Base-by-base conservation (phyloP, 2,329 filamentous ascomycete genomes). In the Xylaria sp. region DNA sequence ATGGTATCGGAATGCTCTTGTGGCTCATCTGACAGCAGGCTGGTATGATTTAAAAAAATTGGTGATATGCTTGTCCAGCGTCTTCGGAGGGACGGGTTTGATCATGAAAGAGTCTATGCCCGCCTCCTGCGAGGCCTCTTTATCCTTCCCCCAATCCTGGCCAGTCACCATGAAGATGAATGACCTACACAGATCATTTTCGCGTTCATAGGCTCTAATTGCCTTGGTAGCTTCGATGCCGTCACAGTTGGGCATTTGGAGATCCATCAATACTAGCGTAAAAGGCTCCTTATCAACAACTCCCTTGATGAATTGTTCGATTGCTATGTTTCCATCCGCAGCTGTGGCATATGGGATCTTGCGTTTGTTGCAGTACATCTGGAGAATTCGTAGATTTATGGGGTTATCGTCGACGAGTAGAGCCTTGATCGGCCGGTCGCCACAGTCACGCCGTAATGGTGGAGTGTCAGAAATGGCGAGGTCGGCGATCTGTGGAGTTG, bases 191-290 rank as follows among this genome's bases (percentile, higher is more conserved):
- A 37, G 21, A 29, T 5, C 25, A 9, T 60, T 31, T 13, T 44
- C 29, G 4, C 11, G 21, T 31, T 60, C 58, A 37, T 56, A 60
- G 25, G 23, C n/a, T 27, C 58, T 51, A 5, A 60, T 60, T 21
- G 27, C 37, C 11, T 29, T 23, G 7, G 58, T 60, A 1, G 58
- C 58, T 31, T 56, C 51, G 11, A 60, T 35, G 1, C 58, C 58
- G n/a, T 60, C 58, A n/a, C 58, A 60, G 19, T 56, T 54, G 2
- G 58, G 58, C 58, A 60, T 60, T 23, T 60, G 58, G 21, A 60
- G 58, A 27, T 60, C 58, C 58, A 60, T 60, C 17, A 60, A 10
- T 7, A 60, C 44, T 3, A 60, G 13, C 7, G 44, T 60, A 19
- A 60, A 55, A 5, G 58, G 51, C 9, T 56, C 52, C 4, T 60